Evolutionary conservation across 2,329 filamentous ascomycete genomes (phyloP).

Genomic region (Aspergillus ruber): DNA sequence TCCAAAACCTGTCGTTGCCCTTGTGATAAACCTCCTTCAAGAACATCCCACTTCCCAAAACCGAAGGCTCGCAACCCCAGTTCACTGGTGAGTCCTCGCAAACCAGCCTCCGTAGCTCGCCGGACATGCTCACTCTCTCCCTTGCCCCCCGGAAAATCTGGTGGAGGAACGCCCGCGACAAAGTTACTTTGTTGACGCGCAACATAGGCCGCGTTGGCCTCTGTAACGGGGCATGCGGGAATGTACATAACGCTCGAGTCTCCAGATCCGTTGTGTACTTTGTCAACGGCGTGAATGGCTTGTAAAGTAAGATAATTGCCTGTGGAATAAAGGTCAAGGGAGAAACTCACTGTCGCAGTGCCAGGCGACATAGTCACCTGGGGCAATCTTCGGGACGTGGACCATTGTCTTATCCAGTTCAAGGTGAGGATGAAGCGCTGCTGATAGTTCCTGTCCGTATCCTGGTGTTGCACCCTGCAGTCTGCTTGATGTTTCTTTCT

Average conservation of each 20-base stretch:
- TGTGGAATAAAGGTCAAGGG: background rate
- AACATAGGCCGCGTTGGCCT: constrained; percentile 6
- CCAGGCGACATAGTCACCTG: constrained; percentile 2
- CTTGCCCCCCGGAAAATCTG: constrained; percentile 6
- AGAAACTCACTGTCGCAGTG: constrained; percentile 1
- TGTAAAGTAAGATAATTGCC: background rate
- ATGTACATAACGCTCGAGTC: constrained; percentile 9
- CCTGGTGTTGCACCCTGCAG: constrained; percentile 7
- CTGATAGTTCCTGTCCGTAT: constrained; percentile 4
- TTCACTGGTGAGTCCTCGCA: background rate
- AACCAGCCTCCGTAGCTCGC: background rate
- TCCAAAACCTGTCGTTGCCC: background rate
- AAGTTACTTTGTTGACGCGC: constrained; percentile 5
- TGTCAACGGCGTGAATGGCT: constrained; percentile 6
- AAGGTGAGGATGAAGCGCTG: constrained; percentile 6
- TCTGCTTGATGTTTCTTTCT: background rate
- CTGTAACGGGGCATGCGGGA: constrained; percentile 6
- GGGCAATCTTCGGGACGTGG: constrained; percentile 1
- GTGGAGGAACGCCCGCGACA: constrained; percentile 5
- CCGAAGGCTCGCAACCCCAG: background rate
- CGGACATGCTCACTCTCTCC: constrained; percentile 4
- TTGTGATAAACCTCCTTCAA: background rate
- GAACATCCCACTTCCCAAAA: background rate
- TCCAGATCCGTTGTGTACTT: constrained; percentile 1
- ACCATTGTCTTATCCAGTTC: constrained; percentile 4